Evolutionary conservation across 2,329 filamentous ascomycete species (phyloP).

Genomic region (Lachnellula subtilissima): DNA sequence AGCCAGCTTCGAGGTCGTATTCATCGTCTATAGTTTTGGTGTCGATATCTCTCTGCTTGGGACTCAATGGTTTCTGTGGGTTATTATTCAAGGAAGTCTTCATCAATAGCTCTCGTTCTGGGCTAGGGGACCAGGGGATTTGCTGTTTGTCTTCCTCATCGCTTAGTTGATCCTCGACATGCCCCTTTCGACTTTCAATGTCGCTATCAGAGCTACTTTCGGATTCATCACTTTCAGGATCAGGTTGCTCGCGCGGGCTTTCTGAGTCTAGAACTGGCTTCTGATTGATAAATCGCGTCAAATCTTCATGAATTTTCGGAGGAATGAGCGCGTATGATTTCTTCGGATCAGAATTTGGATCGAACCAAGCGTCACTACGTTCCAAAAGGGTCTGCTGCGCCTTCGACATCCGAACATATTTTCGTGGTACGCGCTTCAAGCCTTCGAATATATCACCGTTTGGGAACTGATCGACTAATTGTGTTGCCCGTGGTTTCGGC

Average conservation of each 20-base stretch:
- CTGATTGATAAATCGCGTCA: conserved; percentile 11
- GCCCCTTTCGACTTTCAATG: background rate
- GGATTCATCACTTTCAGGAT: background rate
- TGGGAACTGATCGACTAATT: conserved; percentile 14
- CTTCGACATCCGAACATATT: conserved; percentile 41
- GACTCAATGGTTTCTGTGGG: background rate
- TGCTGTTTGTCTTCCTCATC: background rate
- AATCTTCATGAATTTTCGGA: conserved; percentile 23
- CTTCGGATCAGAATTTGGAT: background rate
- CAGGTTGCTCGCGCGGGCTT: background rate
- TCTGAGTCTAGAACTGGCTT: background rate
- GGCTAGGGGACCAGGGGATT: background rate
- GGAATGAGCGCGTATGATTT: conserved; percentile 29
- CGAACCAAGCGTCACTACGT: conserved; percentile 37
- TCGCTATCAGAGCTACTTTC: background rate
- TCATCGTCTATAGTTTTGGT: background rate
- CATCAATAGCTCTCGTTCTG: background rate
- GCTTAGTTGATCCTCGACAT: background rate
- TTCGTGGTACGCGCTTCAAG: conserved; percentile 33
- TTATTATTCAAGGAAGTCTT: background rate
- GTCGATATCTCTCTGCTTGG: background rate
- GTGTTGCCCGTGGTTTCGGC: background rate
- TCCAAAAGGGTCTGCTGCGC: conserved; percentile 48
- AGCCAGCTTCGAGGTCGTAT: background rate
- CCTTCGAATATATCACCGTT: conserved; percentile 25